These are phyloP conservation scores for Fusarium torreyae DNA, from an alignment of 2,329 filamentous ascomycete species.

Conservation along the genomic window DNA sequence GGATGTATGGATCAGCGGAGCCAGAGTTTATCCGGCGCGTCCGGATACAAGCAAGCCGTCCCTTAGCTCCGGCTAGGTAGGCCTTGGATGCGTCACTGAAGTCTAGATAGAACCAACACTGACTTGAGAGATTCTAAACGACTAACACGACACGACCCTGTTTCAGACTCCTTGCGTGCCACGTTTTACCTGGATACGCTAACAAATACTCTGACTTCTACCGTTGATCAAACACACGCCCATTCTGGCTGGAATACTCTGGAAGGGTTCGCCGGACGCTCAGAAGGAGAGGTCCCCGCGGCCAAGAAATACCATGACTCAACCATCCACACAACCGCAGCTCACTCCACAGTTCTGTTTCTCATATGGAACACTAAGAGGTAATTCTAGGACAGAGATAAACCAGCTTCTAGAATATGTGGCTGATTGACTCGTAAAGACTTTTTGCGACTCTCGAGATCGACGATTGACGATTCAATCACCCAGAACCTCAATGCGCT, in stretches of 20 bases:
- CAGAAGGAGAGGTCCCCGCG: slow-evolving; percentile 50
- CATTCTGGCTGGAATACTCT: slow-evolving; percentile 67
- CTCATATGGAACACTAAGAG: slow-evolving; percentile 76
- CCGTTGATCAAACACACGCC: slow-evolving; percentile 18
- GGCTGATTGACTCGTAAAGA: slow-evolving; percentile 67
- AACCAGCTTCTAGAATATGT: neutral
- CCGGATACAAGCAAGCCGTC: slow-evolving; percentile 15
- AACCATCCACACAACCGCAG: slow-evolving; percentile 62
- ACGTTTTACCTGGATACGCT: slow-evolving; percentile 26
- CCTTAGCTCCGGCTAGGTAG: slow-evolving; percentile 26
- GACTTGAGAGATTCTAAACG: slow-evolving; percentile 10
- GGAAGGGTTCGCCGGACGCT: slow-evolving; percentile 62
- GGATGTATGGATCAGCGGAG: slow-evolving; percentile 36
- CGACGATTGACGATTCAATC: slow-evolving; percentile 92
- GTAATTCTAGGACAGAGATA: slow-evolving; percentile 59
- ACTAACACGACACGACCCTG: slow-evolving; percentile 22
- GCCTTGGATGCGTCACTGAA: slow-evolving; percentile 46
- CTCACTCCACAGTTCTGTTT: slow-evolving; percentile 86
- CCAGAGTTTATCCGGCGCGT: slow-evolving; percentile 40
- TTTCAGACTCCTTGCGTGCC: slow-evolving; percentile 26
- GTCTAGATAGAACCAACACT: slow-evolving; percentile 15
- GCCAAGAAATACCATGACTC: slow-evolving; percentile 62
- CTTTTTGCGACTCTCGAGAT: slow-evolving; percentile 89
- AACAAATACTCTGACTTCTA: slow-evolving; percentile 8
- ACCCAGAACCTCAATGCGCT: slow-evolving; percentile 93